phyloP scores from a whole-genome alignment of 164 flowering plant genomes.

The Umbilicus rupestris region DNA sequence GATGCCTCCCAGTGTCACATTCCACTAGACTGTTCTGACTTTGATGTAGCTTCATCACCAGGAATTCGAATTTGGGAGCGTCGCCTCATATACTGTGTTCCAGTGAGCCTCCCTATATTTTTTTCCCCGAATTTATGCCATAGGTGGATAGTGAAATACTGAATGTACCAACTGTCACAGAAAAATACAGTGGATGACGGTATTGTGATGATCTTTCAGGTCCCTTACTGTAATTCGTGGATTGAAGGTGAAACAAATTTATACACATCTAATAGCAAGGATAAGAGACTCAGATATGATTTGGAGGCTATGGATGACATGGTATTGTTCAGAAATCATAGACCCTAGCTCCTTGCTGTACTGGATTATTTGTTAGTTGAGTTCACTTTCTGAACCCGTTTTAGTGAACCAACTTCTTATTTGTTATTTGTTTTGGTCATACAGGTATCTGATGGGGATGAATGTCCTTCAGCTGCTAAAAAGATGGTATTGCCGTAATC shows the following conservation, averaged over 20 bases:
- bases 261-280: conserved; percentile 35
- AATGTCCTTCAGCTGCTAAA: conserved; percentile 40
- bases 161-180: background rate
- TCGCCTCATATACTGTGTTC: conserved; percentile 64
- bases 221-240: conserved; percentile 81
- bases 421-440: conserved; percentile 8
- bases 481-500: conserved; percentile 42
- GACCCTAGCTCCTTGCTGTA: background rate
- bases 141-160: background rate
- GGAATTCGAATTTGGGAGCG: conserved; percentile 79
- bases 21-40: background rate
- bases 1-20: conserved; percentile 40
- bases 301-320: conserved; percentile 23
- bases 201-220: conserved; percentile 25
- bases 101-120: conserved; percentile 36
- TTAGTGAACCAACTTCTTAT: background rate
- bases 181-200: background rate
- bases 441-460: conserved; percentile 34
- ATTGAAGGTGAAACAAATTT: conserved; percentile 15
- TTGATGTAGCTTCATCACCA: conserved; percentile 34
- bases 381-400: background rate
- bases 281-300: conserved; percentile 65
- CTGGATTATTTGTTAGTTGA: background rate
- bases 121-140: background rate
- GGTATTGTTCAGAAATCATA: conserved; percentile 26